These are phyloP conservation scores for Diaporthe eres DNA, from an alignment of 2,329 filamentous ascomycete species.

Conservation along the genomic window DNA sequence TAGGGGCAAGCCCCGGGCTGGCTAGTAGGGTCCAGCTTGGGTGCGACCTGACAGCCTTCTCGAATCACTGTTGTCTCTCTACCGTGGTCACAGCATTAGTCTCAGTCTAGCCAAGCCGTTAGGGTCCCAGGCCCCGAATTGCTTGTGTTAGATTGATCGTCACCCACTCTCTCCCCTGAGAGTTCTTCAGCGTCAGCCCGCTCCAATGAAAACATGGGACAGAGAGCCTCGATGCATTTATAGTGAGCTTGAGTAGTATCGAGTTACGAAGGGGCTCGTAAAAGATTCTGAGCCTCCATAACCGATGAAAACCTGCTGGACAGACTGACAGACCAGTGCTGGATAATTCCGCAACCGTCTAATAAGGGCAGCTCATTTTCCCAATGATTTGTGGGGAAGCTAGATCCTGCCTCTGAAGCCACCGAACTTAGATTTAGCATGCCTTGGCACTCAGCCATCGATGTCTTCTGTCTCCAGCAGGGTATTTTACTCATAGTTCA, in stretches of 20 bases:
- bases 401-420: not conserved
- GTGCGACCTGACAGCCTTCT: not conserved
- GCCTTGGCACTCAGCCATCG: not conserved
- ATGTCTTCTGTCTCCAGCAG: not conserved
- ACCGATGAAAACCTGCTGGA: no score
- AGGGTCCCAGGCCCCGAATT: not conserved
- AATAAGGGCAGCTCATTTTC: not conserved
- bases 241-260: not conserved
- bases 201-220: not conserved
- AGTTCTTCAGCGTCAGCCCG: not conserved
- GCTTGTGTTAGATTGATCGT: not conserved
- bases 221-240: not conserved
- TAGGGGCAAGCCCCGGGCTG: not conserved
- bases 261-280: not conserved
- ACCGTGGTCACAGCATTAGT: slow-evolving; percentile 7
- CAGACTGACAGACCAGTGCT: not conserved
- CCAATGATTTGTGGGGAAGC: not conserved
- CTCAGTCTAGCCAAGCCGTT: slow-evolving; percentile 3
- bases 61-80: slow-evolving; percentile 7
- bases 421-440: not conserved
- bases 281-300: not conserved
- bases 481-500: not conserved
- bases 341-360: not conserved
- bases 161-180: not conserved
- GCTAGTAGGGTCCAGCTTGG: not conserved